phyloP scores from a whole-genome alignment of 768 basidiomycete species.

The Suillus tomentosus region DNA sequence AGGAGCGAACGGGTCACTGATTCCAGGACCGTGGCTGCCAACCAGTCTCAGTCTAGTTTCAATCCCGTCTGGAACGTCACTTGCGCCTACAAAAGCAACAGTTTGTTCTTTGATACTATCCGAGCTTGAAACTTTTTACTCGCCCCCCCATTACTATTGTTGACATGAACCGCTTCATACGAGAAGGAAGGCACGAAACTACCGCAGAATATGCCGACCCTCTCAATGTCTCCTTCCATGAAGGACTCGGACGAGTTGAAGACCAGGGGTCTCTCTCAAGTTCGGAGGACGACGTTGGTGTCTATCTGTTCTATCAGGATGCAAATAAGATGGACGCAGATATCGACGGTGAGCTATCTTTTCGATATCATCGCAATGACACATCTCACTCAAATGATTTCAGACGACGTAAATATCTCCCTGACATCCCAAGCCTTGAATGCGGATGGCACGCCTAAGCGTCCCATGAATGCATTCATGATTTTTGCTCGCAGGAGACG shows the following conservation, averaged over 20 bases:
- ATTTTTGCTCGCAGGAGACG: slow-evolving; percentile 83
- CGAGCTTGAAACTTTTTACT: slow-evolving; percentile 15
- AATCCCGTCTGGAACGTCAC: slow-evolving; percentile 30
- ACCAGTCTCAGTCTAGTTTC: slow-evolving; percentile 27
- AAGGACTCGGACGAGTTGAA: slow-evolving; percentile 35
- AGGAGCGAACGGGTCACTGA: slow-evolving; percentile 18
- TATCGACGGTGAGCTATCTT: slow-evolving; percentile 43
- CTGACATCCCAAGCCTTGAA: slow-evolving; percentile 82
- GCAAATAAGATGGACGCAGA: slow-evolving; percentile 46
- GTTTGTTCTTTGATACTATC: slow-evolving; percentile 10
- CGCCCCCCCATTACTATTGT: slow-evolving; percentile 14
- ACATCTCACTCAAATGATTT: slow-evolving; percentile 16
- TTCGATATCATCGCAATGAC: slow-evolving; percentile 14
- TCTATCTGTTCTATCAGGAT: slow-evolving; percentile 33
- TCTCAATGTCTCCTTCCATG: slow-evolving; percentile 25
- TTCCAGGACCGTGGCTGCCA: slow-evolving; percentile 16
- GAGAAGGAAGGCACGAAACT: slow-evolving; percentile 25
- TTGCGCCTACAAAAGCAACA: slow-evolving; percentile 21
- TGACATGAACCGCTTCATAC: slow-evolving; percentile 33
- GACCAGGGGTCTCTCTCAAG: slow-evolving; percentile 55
- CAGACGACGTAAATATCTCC: slow-evolving; percentile 45
- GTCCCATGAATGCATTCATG: slow-evolving; percentile 95
- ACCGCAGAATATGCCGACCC: slow-evolving; percentile 31
- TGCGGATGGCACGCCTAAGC: slow-evolving; percentile 84
- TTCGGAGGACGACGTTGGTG: slow-evolving; percentile 54